phyloP scores from a whole-genome alignment of 441 rosid species.

The Eruca vesicaria region DNA sequence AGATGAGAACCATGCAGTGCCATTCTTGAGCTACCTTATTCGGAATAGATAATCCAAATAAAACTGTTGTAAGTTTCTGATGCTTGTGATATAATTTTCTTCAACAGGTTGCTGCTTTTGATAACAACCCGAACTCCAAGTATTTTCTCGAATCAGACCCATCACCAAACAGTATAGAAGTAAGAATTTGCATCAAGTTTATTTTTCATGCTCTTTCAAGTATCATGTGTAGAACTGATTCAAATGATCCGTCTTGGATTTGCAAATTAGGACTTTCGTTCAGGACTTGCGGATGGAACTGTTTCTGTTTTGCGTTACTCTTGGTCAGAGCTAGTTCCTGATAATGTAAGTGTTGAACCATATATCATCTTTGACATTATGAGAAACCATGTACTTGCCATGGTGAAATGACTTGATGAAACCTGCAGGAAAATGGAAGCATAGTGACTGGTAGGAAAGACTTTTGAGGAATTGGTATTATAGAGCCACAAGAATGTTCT shows the following conservation, averaged over 20 bases:
- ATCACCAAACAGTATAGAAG: conserved; percentile 59
- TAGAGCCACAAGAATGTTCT: conserved; percentile 62
- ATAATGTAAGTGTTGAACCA: conserved; percentile 53
- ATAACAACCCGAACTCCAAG: conserved; percentile 59
- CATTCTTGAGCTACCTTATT: conserved; percentile 82
- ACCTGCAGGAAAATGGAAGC: conserved; percentile 53
- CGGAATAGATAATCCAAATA: conserved; percentile 74
- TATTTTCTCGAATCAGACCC: conserved; percentile 67
- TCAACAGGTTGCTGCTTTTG: conserved; percentile 76
- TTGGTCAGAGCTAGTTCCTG: conserved; percentile 75
- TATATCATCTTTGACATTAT: neutral
- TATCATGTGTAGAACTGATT: neutral
- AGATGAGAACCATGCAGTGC: conserved; percentile 84
- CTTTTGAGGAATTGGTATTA: conserved; percentile 69
- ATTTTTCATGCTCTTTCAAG: neutral
- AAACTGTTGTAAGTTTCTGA: conserved; percentile 55
- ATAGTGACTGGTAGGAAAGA: conserved; percentile 69
- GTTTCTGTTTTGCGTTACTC: conserved; percentile 50
- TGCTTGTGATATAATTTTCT: conserved; percentile 1
- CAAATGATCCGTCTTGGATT: conserved; percentile 1
- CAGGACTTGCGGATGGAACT: conserved; percentile 50
- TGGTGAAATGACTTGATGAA: neutral
- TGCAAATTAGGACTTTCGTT: conserved; percentile 61
- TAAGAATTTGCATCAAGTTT: neutral
- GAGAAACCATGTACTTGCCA: neutral